A percentile compares a stretch with the other conserved stretches of the same genome.
Conservation (phyloP, 2,329 filamentous ascomycete species). For the Claviceps fusiformis region DNA sequence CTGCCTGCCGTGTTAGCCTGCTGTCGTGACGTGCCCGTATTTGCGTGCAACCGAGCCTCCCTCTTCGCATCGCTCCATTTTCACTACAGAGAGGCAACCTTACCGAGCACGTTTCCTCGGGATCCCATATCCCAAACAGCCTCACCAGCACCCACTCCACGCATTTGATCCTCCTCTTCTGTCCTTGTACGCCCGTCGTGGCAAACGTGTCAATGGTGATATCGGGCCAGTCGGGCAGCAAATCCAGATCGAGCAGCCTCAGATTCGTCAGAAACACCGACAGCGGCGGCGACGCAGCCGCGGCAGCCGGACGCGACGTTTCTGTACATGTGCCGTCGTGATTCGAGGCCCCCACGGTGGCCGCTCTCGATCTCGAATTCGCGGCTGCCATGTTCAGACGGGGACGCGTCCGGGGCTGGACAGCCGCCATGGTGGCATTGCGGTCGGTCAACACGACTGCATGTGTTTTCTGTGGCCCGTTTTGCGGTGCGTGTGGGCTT, state of each 20-base stretch:
- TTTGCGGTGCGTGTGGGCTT: background rate
- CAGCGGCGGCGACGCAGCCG: slow-evolving; percentile 10
- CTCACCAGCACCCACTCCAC: slow-evolving; percentile 89
- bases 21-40: no score
- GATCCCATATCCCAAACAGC: slow-evolving; percentile 74
- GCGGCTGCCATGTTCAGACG: background rate
- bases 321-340: background rate
- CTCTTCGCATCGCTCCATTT: background rate
- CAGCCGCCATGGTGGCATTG: slow-evolving; percentile 7
- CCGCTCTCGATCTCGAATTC: background rate
- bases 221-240: slow-evolving; percentile 63
- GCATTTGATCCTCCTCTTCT: slow-evolving; percentile 69
- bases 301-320: background rate
- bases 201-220: slow-evolving; percentile 59
- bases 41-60: background rate
- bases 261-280: slow-evolving; percentile 64
- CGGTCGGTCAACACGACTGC: background rate
- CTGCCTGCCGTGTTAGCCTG: slow-evolving; percentile 26
- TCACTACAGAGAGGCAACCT: slow-evolving; percentile 9
- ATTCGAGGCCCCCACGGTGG: background rate
- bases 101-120: slow-evolving; percentile 60
- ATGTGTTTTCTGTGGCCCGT: background rate
- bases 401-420: slow-evolving; percentile 7
- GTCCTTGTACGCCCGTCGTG: slow-evolving; percentile 53
- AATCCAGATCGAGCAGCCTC: slow-evolving; percentile 68